These are phyloP conservation scores for Cicer pinnatifidum DNA, from an alignment of 306 rosid genomes.

Conservation along the genomic window DNA sequence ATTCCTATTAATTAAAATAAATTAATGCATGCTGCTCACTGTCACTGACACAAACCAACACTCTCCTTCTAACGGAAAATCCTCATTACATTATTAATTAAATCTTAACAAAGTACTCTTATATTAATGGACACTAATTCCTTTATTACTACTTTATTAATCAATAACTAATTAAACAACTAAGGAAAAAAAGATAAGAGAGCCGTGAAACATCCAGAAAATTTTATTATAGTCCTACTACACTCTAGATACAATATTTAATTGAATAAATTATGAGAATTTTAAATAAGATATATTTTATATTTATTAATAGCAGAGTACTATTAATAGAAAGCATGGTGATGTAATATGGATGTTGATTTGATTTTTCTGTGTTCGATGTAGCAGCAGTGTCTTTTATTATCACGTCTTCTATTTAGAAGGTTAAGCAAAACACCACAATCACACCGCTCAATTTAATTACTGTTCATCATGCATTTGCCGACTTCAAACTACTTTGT, in stretches of 20 bases:
- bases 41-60: conserved; percentile 21
- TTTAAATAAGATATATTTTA: neutral
- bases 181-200: neutral
- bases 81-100: neutral
- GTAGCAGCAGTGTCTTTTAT: neutral
- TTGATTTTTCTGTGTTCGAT: conserved; percentile 3
- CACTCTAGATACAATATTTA: no score
- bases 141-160: neutral
- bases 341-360: conserved; percentile 13
- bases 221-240: no score
- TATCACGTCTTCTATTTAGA: neutral
- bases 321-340: neutral
- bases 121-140: neutral
- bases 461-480: neutral
- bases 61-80: neutral
- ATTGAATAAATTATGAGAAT: neutral
- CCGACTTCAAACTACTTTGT: neutral
- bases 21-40: neutral
- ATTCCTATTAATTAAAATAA: conserved; percentile 41
- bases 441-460: neutral
- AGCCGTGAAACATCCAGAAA: neutral
- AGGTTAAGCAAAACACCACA: neutral
- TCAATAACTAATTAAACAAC: no score
- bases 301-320: neutral
- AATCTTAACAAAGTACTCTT: neutral